Evolutionary conservation across 2,329 filamentous ascomycete species (phyloP).

Genomic region (Aureobasidium vineae): DNA sequence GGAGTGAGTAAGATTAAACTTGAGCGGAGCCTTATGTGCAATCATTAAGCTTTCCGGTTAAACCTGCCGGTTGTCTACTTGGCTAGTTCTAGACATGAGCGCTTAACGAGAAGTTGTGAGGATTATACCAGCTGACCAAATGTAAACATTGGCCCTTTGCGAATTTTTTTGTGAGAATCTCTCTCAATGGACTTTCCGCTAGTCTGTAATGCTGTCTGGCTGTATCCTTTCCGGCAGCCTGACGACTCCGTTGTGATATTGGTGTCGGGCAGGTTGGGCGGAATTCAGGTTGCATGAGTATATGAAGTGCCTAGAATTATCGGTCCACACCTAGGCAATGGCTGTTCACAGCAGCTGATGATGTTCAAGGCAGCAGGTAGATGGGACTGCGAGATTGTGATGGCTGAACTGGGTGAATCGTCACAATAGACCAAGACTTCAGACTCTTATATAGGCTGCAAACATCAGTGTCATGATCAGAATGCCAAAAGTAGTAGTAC

Average conservation of each 20-base stretch:
- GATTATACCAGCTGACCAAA: neutral
- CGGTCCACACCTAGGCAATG: neutral
- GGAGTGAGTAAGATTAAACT: neutral
- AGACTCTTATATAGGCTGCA: conserved; percentile 24
- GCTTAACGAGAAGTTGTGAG: neutral
- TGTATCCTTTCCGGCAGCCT: neutral
- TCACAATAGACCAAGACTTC: neutral
- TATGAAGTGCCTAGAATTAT: too few relatives aligned
- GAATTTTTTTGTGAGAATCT: neutral
- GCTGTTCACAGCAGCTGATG: neutral
- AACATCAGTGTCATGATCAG: neutral
- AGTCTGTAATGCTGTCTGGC: neutral
- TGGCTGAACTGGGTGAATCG: neutral
- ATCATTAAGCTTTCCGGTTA: neutral
- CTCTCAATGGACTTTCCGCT: neutral
- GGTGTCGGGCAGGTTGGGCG: neutral
- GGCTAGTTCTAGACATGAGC: neutral
- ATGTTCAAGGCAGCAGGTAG: too few relatives aligned
- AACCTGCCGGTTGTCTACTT: neutral
- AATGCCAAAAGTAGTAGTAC: conserved; percentile 43
- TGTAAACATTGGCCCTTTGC: neutral
- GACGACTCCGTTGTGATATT: neutral
- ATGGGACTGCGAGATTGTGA: neutral
- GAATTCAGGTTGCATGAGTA: neutral
- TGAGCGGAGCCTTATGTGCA: neutral